phyloP scores from a whole-genome alignment of 2,329 filamentous ascomycete species.

The Fusarium liriodendri region DNA sequence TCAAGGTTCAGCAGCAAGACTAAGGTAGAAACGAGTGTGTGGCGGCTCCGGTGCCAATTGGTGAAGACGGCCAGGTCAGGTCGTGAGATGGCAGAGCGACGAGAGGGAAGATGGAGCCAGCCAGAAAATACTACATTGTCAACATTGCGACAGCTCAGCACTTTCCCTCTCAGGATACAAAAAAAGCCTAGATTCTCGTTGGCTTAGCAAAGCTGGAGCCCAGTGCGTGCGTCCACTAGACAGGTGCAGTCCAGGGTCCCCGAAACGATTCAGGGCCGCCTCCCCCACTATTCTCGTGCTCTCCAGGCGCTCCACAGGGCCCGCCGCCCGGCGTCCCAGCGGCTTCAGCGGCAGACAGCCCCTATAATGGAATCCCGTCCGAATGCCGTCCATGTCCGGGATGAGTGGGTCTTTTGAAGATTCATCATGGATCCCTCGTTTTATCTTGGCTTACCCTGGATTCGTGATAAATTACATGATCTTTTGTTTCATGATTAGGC shows the following conservation, averaged over 20 bases:
- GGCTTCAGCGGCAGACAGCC: slow-evolving; percentile 14
- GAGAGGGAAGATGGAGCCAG: slow-evolving; percentile 27
- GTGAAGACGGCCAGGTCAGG: slow-evolving; percentile 11
- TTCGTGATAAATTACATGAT: not conserved
- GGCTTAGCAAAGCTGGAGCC: slow-evolving; percentile 14
- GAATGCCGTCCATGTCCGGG: not conserved
- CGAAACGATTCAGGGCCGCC: slow-evolving; percentile 5
- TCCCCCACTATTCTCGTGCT: slow-evolving; percentile 6
- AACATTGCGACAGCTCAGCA: slow-evolving; percentile 41
- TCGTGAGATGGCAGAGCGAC: slow-evolving; percentile 21
- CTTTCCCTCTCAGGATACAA: slow-evolving; percentile 9
- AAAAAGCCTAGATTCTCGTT: slow-evolving; percentile 19
- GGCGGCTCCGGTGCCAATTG: slow-evolving; percentile 27
- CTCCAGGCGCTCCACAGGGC: slow-evolving; percentile 4
- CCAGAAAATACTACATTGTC: slow-evolving; percentile 34
- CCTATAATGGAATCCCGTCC: slow-evolving; percentile 8
- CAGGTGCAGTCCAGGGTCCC: not conserved
- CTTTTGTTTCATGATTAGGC: not conserved
- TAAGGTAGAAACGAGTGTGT: slow-evolving; percentile 25
- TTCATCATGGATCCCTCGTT: not conserved
- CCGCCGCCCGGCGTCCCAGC: slow-evolving; percentile 4
- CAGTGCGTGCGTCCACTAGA: not conserved
- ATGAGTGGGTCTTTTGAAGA: not conserved
- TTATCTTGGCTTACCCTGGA: not conserved
- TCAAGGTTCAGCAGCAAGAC: slow-evolving; percentile 1